Conservation (phyloP, 2,329 filamentous ascomycete genomes). For the Microdochium bolleyi region DNA sequence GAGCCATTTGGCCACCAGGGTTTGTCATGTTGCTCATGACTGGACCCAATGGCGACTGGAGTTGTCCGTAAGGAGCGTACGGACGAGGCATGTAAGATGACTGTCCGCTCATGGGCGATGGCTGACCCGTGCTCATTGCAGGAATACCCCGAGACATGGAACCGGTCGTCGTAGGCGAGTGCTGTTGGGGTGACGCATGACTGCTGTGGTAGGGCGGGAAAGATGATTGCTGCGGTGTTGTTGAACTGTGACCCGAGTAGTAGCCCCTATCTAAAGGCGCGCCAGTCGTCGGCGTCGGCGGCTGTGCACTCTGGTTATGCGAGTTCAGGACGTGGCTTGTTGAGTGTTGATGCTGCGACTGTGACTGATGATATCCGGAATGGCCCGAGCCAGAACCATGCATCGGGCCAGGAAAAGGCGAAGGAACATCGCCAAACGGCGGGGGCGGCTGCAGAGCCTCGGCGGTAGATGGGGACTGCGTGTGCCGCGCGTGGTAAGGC, state of each 20-base stretch:
- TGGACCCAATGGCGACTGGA: slow-evolving; percentile 56
- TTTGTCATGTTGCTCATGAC: slow-evolving; percentile 75
- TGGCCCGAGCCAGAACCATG: slow-evolving; percentile 37
- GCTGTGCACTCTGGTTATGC: slow-evolving; percentile 37
- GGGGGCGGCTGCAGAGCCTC: slow-evolving; percentile 52
- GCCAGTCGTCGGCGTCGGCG: slow-evolving; percentile 44
- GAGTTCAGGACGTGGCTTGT: slow-evolving; percentile 36
- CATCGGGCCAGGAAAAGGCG: slow-evolving; percentile 55
- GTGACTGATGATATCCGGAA: slow-evolving; percentile 19
- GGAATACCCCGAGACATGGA: slow-evolving; percentile 23
- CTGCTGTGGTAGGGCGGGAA: slow-evolving; percentile 34
- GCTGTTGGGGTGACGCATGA: slow-evolving; percentile 25
- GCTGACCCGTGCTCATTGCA: slow-evolving; percentile 25
- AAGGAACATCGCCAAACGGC: slow-evolving; percentile 59
- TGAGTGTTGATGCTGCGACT: slow-evolving; percentile 14
- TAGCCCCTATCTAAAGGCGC: slow-evolving; percentile 49
- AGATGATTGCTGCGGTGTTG: slow-evolving; percentile 35
- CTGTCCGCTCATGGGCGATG: slow-evolving; percentile 46
- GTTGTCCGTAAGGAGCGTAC: slow-evolving; percentile 31
- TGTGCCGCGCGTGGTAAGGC: slow-evolving; percentile 39
- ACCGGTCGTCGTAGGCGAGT: slow-evolving; percentile 38
- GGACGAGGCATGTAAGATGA: slow-evolving; percentile 38
- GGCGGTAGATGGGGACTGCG: slow-evolving; percentile 49
- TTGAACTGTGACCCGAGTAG: slow-evolving; percentile 48
- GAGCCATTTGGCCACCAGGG: slow-evolving; percentile 62